Conservation (phyloP, 805 yeast species). For the Wickerhamiella occidentalis region DNA sequence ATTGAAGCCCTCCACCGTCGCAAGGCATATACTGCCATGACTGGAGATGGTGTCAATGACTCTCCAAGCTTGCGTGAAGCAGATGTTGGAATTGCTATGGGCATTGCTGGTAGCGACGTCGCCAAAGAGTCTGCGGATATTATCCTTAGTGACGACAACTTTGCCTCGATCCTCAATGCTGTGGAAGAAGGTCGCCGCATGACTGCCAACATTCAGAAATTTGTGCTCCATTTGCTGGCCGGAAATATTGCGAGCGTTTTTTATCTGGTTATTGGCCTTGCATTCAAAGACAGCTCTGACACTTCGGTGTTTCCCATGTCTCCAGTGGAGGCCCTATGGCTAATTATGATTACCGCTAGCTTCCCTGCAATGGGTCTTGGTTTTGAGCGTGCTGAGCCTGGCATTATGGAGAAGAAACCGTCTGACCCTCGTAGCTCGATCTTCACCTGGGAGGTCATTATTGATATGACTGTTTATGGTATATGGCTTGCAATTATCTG, state of each 20-base stretch:
- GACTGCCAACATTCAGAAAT: slow-evolving; percentile 84
- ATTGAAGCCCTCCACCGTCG: slow-evolving; percentile 62
- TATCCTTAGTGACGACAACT: slow-evolving; percentile 87
- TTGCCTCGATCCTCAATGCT: slow-evolving; percentile 88
- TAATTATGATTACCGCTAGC: slow-evolving; percentile 64
- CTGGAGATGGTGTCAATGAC: slow-evolving; percentile 99
- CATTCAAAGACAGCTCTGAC: slow-evolving; percentile 48
- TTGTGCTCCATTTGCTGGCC: slow-evolving; percentile 59
- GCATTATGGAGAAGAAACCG: slow-evolving; percentile 53
- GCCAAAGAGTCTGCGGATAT: slow-evolving; percentile 96
- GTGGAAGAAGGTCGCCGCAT: slow-evolving; percentile 95
- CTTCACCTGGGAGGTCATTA: slow-evolving; percentile 52
- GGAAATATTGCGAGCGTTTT: slow-evolving; percentile 63
- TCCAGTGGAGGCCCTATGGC: slow-evolving; percentile 72
- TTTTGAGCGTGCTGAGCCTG: slow-evolving; percentile 51
- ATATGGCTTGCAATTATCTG: slow-evolving; percentile 61
- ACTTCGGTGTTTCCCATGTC: slow-evolving; percentile 71
- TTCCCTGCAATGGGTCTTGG: slow-evolving; percentile 81
- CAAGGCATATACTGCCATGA: slow-evolving; percentile 67
- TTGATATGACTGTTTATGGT: slow-evolving; percentile 65
- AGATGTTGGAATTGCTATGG: slow-evolving; percentile 98
- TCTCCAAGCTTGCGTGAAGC: slow-evolving; percentile 96
- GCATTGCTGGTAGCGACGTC: slow-evolving; percentile 95
- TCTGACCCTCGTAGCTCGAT: slow-evolving; percentile 42
- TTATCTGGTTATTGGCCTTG: slow-evolving; percentile 58